A percentile compares a stretch with the other conserved stretches of the same genome.
These are phyloP conservation scores for Allomyces macrogynus DNA, from an alignment of 192 early-diverging fungal genomes.

Conservation along the genomic window DNA sequence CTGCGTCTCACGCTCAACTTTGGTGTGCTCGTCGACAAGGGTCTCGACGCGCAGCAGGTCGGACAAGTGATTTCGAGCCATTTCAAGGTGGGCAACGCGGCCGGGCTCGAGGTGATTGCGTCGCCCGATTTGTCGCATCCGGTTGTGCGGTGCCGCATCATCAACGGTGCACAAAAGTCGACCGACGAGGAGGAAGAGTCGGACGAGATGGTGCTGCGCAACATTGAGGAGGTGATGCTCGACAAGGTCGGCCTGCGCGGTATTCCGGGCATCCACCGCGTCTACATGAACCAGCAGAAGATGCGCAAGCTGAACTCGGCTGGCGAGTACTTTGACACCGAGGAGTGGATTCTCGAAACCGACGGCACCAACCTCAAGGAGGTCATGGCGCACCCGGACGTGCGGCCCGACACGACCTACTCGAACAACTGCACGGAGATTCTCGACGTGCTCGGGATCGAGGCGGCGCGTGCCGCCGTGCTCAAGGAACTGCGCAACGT, in stretches of 20 bases:
- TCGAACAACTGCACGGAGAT: conserved; percentile 90
- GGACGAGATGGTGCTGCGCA: conserved; percentile 56
- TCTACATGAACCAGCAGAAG: conserved; percentile 52
- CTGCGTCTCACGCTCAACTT: conserved; percentile 28
- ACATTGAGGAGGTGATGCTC: conserved; percentile 67
- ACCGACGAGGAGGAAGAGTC: conserved; percentile 70
- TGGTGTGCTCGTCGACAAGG: conserved; percentile 20
- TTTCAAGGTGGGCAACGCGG: not conserved
- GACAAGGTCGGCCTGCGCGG: conserved; percentile 71
- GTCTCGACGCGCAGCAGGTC: conserved; percentile 4
- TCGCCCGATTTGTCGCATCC: not conserved
- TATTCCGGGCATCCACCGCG: conserved; percentile 62
- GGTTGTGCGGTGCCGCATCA: not conserved
- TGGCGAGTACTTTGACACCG: conserved; percentile 40
- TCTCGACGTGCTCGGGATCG: conserved; percentile 80
- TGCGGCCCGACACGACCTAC: conserved; percentile 58
- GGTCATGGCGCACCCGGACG: conserved; percentile 65
- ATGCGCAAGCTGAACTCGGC: conserved; percentile 22
- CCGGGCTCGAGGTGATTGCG: not conserved
- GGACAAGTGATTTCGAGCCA: not conserved
- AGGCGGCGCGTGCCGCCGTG: conserved; percentile 78
- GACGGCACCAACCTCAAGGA: conserved; percentile 79
- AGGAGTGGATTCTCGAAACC: conserved; percentile 71
- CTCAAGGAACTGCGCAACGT: conserved; percentile 78
- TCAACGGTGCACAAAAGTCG: not conserved